Percentiles rank a stretch among this genome's conserved stretches.
phyloP scores from a whole-genome alignment of 805 yeast genomes.

The Lachancea sp. region DNA sequence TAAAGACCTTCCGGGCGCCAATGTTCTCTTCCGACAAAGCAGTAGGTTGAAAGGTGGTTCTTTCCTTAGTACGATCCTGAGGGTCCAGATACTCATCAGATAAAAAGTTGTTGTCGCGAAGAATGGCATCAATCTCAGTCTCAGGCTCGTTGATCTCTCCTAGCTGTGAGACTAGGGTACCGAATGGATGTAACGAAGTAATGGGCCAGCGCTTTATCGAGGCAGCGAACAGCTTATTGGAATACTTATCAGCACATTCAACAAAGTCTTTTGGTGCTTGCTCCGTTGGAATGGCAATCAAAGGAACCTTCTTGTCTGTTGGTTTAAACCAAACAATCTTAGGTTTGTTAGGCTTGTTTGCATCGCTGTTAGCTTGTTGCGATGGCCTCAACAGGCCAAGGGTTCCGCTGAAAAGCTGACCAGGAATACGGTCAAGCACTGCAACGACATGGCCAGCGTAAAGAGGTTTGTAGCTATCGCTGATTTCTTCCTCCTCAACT shows the following conservation, averaged over 20 bases:
- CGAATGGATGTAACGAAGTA: constrained; percentile 96
- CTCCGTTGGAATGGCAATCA: constrained; percentile 97
- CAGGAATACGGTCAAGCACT: constrained; percentile 94
- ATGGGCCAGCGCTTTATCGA: constrained; percentile 99
- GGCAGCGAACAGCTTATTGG: constrained; percentile 81
- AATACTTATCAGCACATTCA: constrained; percentile 79
- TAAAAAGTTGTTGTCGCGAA: constrained; percentile 78
- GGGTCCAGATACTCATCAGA: constrained; percentile 71
- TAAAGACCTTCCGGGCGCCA: constrained; percentile 18
- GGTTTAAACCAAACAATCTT: constrained; percentile 99
- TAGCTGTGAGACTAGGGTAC: constrained; percentile 80
- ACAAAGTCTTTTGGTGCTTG: constrained; percentile 96
- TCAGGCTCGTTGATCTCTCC: constrained; percentile 72
- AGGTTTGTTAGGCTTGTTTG: constrained; percentile 50
- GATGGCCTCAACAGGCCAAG: constrained; percentile 92
- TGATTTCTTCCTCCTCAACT: constrained; percentile 92
- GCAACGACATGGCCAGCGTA: constrained; percentile 99
- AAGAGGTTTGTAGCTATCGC: constrained; percentile 85
- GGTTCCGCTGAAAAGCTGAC: constrained; percentile 92
- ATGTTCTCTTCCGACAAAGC: constrained; percentile 19
- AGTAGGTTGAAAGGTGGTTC: constrained; percentile 20
- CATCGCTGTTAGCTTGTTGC: constrained; percentile 76
- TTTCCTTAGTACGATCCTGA: constrained; percentile 28
- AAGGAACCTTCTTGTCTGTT: constrained; percentile 93
- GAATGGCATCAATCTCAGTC: constrained; percentile 80